Percentiles rank a stretch among this genome's conserved stretches.
Evolutionary conservation across 2,329 filamentous ascomycete species (phyloP).

Genomic region (Phyllosticta citrichinensis): DNA sequence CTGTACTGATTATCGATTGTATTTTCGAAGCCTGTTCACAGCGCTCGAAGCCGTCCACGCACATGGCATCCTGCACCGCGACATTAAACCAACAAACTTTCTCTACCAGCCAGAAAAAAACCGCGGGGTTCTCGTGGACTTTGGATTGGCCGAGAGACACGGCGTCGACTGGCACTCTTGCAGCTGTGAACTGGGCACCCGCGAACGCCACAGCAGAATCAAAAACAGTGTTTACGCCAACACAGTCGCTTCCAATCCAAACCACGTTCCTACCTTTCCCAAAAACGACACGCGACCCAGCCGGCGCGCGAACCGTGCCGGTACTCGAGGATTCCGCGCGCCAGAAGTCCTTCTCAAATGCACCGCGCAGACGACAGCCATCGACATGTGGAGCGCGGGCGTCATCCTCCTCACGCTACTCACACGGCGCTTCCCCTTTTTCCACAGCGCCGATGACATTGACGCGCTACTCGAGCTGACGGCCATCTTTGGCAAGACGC

Average conservation of each 20-base stretch:
- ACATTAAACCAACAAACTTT: conserved; percentile 98
- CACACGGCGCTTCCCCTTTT: conserved; percentile 89
- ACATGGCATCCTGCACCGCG: conserved; percentile 78
- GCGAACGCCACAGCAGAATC: conserved; percentile 50
- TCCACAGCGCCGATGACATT: conserved; percentile 96
- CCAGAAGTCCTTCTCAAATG: conserved; percentile 97
- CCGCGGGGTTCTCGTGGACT: conserved; percentile 92
- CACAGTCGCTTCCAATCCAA: conserved; percentile 26
- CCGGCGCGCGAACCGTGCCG: conserved; percentile 83
- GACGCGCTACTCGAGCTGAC: conserved; percentile 97
- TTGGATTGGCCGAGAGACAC: conserved; percentile 77
- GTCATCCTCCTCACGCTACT: conserved; percentile 96
- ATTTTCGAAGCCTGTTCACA: conserved; percentile 79
- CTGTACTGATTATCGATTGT: conserved; percentile 73
- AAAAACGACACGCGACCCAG: conserved; percentile 84
- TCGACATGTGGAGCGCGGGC: conserved; percentile 94
- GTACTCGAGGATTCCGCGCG: conserved; percentile 89
- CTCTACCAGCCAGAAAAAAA: conserved; percentile 74
- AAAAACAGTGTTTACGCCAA: conserved; percentile 51
- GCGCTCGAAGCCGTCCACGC: conserved; percentile 76
- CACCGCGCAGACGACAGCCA: conserved; percentile 80
- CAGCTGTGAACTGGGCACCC: conserved; percentile 59
- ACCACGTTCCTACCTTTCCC: conserved; percentile 57
- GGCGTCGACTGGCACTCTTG: conserved; percentile 69
- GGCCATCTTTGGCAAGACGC: conserved; percentile 77